Evolutionary conservation across 305 asterid genomes (phyloP), one percentile per base, ranked within the genome.

Genomic region (Petunia hybrid): DNA sequence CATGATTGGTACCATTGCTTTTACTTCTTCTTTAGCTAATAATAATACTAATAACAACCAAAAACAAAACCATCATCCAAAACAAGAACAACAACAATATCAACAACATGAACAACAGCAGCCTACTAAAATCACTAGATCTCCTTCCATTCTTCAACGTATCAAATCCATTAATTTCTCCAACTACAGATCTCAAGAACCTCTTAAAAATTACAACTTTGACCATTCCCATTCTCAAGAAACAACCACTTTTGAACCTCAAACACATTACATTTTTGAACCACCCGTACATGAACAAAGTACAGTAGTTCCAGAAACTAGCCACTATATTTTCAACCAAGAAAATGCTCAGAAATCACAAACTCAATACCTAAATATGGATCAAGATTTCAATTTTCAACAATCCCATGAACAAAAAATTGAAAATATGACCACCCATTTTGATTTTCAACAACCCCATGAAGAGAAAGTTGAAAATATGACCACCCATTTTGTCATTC

Each of bases 1-100:
- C 67, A 87, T 91, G 91, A 95, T 95, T n/a, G 91, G 82, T 81
- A 90, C 97, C 89, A 94, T 94, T 67, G 91, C 86, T 66, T 80
- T 88, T 79, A 92, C 93, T 62, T 89, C 98, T 5, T 39, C 89
- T 0, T 80, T 87, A 8, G 69, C 94, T 80, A 86, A n/a, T n/a
- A n/a, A n/a, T n/a, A n/a, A n/a, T n/a, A n/a, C n/a, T n/a, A n/a
- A n/a, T n/a, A n/a, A n/a, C n/a, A n/a, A 82, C 86, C 87, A 87
- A 39, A 88, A 86, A 4, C 82, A 62, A 40, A 77, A 36, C 51
- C n/a, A n/a, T n/a, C 82, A 80, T 13, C 86, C 86, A 53, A 22
- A 82, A 76, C 38, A 83, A 80, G 2, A 80, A 3, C 48, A 82
- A 39, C 87, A 79, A 0, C 63, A 5, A n/a, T 40, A 16, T 8